Evolutionary conservation across 257 asterid species (phyloP).

Genomic region (Penstemon barbatus): DNA sequence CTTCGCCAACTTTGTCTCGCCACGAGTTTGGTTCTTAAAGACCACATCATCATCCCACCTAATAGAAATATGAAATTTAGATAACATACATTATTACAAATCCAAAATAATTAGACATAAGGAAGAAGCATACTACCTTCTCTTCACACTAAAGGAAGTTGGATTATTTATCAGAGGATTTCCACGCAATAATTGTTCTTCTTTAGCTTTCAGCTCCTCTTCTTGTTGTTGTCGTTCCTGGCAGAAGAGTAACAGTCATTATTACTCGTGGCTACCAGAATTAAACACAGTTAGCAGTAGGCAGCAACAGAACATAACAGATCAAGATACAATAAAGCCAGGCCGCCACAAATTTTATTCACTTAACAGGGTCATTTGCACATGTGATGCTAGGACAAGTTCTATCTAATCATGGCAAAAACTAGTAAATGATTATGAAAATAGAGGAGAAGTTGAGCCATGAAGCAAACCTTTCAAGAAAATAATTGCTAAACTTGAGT

Average conservation of each 20-base stretch:
- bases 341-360: background rate
- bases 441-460: background rate
- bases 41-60: constrained; percentile 99
- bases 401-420: background rate
- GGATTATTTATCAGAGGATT: constrained; percentile 80
- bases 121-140: constrained; percentile 49
- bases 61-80: constrained; percentile 15
- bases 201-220: constrained; percentile 81
- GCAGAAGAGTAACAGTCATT: constrained; percentile 21
- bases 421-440: background rate
- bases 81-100: background rate
- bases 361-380: constrained; percentile 1
- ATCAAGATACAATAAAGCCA: background rate
- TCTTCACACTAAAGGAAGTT: constrained; percentile 71
- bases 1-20: constrained; percentile 68
- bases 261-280: constrained; percentile 8
- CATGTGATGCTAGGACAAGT: background rate
- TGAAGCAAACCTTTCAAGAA: background rate
- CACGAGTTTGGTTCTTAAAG: constrained; percentile 95
- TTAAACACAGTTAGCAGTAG: background rate
- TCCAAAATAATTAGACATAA: background rate
- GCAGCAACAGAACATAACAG: background rate
- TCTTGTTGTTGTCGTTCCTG: constrained; percentile 74
- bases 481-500: background rate
- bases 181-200: constrained; percentile 77